A percentile compares a stretch with the other conserved stretches of the same genome.
Conservation (phyloP, 2,329 filamentous ascomycete genomes). For the Fusarium sp. region DNA sequence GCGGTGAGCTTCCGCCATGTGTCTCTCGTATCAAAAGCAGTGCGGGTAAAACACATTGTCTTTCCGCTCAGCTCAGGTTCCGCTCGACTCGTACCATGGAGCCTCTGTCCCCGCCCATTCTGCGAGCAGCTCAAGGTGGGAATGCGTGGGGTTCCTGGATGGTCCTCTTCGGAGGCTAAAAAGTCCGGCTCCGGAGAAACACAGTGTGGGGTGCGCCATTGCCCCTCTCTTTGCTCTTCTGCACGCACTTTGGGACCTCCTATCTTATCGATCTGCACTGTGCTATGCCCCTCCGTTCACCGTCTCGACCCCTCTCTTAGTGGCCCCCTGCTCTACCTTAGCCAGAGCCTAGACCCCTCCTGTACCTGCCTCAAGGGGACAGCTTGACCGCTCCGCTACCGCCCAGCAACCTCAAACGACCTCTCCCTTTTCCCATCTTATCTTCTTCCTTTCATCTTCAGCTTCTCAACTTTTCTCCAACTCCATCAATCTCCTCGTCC, state of each 20-base stretch:
- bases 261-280: slow-evolving; percentile 43
- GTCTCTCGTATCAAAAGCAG: slow-evolving; percentile 7
- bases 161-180: slow-evolving; percentile 33
- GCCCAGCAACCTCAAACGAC: slow-evolving; percentile 24
- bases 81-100: slow-evolving; percentile 32
- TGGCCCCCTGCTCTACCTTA: slow-evolving; percentile 21
- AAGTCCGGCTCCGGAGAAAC: slow-evolving; percentile 28
- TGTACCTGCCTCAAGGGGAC: slow-evolving; percentile 35
- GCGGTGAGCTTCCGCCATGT: slow-evolving; percentile 11
- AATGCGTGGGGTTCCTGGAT: slow-evolving; percentile 28
- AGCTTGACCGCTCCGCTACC: slow-evolving; percentile 41
- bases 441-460: slow-evolving; percentile 14
- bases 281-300: slow-evolving; percentile 41
- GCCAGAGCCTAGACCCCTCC: slow-evolving; percentile 33
- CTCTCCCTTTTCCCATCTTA: slow-evolving; percentile 26
- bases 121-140: slow-evolving; percentile 15
- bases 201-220: slow-evolving; percentile 23
- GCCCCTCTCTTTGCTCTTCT: background rate
- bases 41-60: background rate
- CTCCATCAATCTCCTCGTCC: slow-evolving; percentile 9
- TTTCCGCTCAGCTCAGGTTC: slow-evolving; percentile 5
- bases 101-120: slow-evolving; percentile 23
- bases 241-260: background rate
- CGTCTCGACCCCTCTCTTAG: slow-evolving; percentile 35
- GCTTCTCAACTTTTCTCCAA: slow-evolving; percentile 6